Percentiles rank a stretch among this genome's conserved stretches.
phyloP scores from a whole-genome alignment of 768 basidiomycete genomes.

The Xerocomellus chrysenteron region DNA sequence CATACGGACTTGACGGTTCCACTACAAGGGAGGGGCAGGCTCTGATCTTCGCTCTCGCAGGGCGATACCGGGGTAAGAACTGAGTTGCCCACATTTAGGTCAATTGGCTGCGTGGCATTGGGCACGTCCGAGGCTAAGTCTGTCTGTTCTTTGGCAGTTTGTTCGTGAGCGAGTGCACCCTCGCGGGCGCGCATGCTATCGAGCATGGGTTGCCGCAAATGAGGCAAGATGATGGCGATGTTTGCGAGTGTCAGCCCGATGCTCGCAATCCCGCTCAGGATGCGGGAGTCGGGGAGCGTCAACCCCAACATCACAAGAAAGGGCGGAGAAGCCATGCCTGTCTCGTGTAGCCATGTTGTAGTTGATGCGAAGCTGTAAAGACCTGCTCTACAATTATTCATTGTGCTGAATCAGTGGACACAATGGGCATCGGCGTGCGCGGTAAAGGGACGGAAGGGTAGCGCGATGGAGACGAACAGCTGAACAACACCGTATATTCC shows the following conservation, averaged over 20 bases:
- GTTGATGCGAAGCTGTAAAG: slow-evolving; percentile 27
- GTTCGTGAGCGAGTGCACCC: neutral
- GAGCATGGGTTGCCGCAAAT: slow-evolving; percentile 22
- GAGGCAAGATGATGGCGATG: slow-evolving; percentile 24
- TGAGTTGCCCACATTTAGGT: neutral
- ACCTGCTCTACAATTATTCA: slow-evolving; percentile 27
- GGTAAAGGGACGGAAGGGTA: neutral
- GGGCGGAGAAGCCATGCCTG: slow-evolving; percentile 26
- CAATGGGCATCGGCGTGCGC: slow-evolving; percentile 4
- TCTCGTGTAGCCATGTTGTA: slow-evolving; percentile 20
- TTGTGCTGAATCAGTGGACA: slow-evolving; percentile 5
- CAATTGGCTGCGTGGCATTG: neutral
- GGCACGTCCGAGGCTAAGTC: neutral
- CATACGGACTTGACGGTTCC: neutral
- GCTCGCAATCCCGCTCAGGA: slow-evolving; percentile 23
- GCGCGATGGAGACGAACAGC: neutral
- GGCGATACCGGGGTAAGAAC: neutral
- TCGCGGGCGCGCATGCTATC: slow-evolving; percentile 7
- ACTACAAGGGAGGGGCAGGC: neutral
- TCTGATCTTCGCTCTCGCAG: neutral
- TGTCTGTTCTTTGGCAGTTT: neutral
- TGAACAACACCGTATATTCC: neutral
- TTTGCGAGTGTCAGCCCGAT: slow-evolving; percentile 27
- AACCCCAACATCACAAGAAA: slow-evolving; percentile 22
- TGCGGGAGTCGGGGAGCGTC: slow-evolving; percentile 28